A percentile compares a stretch with the other conserved stretches of the same genome.
phyloP scores from a whole-genome alignment of 1,284 basidiomycete genomes.

The Ganoderma boninense region DNA sequence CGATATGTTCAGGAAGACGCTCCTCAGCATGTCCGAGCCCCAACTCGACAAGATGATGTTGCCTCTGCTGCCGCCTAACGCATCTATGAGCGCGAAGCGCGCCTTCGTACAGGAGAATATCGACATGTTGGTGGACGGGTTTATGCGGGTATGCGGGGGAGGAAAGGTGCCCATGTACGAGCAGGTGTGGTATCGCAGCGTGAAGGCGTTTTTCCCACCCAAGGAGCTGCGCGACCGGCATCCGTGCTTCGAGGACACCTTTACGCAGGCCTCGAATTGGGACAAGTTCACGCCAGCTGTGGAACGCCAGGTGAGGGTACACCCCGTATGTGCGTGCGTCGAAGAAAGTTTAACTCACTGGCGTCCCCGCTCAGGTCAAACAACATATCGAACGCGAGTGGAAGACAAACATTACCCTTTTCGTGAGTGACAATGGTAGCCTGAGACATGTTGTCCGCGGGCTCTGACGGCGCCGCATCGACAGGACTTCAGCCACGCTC shows the following conservation, averaged over 20 bases:
- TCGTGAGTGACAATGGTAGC: slow-evolving; percentile 2
- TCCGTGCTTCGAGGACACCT: slow-evolving; percentile 11
- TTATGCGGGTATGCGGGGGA: not conserved
- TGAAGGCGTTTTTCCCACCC: slow-evolving; percentile 23
- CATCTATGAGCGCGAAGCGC: not conserved
- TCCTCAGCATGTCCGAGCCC: slow-evolving; percentile 12
- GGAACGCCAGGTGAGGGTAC: not conserved
- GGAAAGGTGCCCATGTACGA: slow-evolving; percentile 13
- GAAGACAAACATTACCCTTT: slow-evolving; percentile 26
- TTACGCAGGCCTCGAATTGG: not conserved
- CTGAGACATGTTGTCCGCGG: too few relatives aligned
- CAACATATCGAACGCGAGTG: slow-evolving; percentile 20
- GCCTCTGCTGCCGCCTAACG: not conserved
- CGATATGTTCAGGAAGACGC: slow-evolving; percentile 6
- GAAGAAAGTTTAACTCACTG: not conserved
- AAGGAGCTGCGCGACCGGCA: slow-evolving; percentile 14
- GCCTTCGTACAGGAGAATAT: not conserved
- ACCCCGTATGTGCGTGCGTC: not conserved
- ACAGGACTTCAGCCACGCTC: slow-evolving; percentile 16
- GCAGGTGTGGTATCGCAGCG: slow-evolving; percentile 11
- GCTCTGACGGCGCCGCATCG: not conserved
- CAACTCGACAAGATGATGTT: not conserved
- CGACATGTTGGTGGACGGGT: not conserved
- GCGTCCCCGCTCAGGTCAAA: not conserved
- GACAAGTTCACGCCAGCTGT: not conserved